Percentiles rank a stretch among this genome's conserved stretches.
Evolutionary conservation across 495 filamentous ascomycete species (phyloP).

Genomic region (Elaphomyces granulatus): DNA sequence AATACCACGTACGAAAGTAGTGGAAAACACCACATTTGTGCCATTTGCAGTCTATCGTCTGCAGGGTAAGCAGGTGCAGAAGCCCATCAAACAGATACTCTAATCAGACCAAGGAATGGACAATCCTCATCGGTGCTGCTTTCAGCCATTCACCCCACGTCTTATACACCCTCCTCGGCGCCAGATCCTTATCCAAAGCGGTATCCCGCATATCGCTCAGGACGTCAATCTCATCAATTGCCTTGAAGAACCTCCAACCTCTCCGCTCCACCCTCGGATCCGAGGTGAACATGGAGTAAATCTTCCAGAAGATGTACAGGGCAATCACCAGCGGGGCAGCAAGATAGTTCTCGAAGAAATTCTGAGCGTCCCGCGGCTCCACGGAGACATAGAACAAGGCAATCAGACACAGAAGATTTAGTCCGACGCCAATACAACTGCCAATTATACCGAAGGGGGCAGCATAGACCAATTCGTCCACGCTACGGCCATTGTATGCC

Average conservation of each 20-base stretch:
- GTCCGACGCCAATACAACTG: conserved; percentile 46
- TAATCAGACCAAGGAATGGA: conserved; percentile 4
- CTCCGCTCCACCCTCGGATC: conserved; percentile 16
- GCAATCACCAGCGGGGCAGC: conserved; percentile 41
- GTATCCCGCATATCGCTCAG: conserved; percentile 13
- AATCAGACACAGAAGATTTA: conserved; percentile 46
- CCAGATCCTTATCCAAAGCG: conserved; percentile 14
- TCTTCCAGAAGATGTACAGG: conserved; percentile 24
- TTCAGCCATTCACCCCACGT: conserved; percentile 17
- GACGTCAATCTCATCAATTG: conserved; percentile 14
- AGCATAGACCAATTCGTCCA: conserved; percentile 58
- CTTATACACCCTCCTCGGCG: conserved; percentile 14
- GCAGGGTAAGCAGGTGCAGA: too few species aligned
- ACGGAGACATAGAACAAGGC: conserved; percentile 41
- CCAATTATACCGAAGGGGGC: conserved; percentile 53
- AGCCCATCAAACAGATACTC: too few species aligned
- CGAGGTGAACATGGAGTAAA: conserved; percentile 11
- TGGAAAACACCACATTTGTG: too few species aligned
- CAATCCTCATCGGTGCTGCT: conserved; percentile 14
- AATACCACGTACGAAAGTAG: too few species aligned
- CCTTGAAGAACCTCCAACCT: conserved; percentile 6
- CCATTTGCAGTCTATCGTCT: too few species aligned
- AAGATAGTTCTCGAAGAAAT: conserved; percentile 51
- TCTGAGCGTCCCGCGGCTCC: conserved; percentile 30
- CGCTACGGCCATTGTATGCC: conserved; percentile 37